phyloP scores from a whole-genome alignment of 2,329 filamentous ascomycete species.

The Phyllosticta citrichinensis region DNA sequence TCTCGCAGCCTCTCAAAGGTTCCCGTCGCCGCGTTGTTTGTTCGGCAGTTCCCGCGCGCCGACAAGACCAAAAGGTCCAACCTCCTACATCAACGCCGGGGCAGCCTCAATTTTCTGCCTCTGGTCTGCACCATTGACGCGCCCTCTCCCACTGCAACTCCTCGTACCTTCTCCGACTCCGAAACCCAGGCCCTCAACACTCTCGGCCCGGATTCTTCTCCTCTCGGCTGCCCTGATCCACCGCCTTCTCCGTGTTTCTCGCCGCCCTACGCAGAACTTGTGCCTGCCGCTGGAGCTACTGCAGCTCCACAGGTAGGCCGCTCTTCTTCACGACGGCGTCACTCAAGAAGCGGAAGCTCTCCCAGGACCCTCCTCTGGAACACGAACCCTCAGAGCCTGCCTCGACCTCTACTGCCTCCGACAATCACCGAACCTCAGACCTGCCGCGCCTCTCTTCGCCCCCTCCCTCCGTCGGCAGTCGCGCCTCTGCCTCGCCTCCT shows the following conservation, averaged over 20 bases:
- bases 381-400: conserved; percentile 12
- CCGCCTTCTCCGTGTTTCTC: conserved; percentile 2
- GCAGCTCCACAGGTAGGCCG: conserved; percentile 29
- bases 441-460: conserved; percentile 30
- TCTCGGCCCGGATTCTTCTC: not conserved
- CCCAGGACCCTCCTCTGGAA: conserved; percentile 16
- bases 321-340: conserved; percentile 31
- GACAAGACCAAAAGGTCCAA: not conserved
- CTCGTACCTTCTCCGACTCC: not conserved
- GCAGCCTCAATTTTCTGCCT: conserved; percentile 9
- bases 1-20: not conserved
- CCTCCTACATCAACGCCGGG: conserved; percentile 6
- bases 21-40: conserved; percentile 1
- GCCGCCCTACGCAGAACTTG: conserved; percentile 6
- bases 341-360: conserved; percentile 39
- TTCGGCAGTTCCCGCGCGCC: conserved; percentile 5
- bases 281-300: conserved; percentile 27
- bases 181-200: not conserved
- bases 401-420: conserved; percentile 10
- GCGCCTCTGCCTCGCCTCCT: conserved; percentile 27
- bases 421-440: conserved; percentile 12
- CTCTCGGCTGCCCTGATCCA: not conserved
- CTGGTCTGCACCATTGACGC: not conserved
- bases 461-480: conserved; percentile 16
- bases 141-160: conserved; percentile 1